Conservation (phyloP, 176 grass and related monocot genomes). For the Carex cristatella region DNA sequence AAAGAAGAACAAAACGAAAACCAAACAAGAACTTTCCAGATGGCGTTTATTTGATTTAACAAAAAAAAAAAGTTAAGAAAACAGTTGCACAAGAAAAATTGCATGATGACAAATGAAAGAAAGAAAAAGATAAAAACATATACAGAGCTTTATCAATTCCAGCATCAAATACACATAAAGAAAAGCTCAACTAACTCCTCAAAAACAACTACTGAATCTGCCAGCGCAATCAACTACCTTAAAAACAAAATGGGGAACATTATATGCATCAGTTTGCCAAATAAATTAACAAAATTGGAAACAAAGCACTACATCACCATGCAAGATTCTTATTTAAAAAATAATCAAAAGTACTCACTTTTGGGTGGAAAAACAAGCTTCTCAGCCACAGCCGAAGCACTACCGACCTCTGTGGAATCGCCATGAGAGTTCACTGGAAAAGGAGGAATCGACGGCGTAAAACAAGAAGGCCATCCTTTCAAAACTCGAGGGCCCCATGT, state of each 20-base stretch:
- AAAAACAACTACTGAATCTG: background rate
- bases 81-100: constrained; percentile 1
- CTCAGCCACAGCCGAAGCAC: constrained; percentile 15
- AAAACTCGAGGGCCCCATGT: constrained; percentile 51
- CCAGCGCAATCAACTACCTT: background rate
- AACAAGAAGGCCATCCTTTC: constrained; percentile 61
- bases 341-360: constrained; percentile 38
- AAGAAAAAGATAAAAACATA: background rate
- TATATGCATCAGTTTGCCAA: background rate
- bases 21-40: background rate
- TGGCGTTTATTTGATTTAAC: background rate
- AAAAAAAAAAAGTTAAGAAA: background rate
- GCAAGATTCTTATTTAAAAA: background rate
- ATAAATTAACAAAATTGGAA: background rate
- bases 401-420: background rate
- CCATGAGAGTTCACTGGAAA: constrained; percentile 17
- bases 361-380: constrained; percentile 52
- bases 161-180: background rate
- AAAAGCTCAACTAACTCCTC: background rate
- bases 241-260: background rate
- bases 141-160: background rate
- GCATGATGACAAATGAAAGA: background rate
- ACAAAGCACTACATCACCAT: background rate
- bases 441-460: constrained; percentile 38
- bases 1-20: background rate